Evolutionary conservation across 176 grass and related monocot species (phyloP).

Genomic region (Thinopyrum elongatum): DNA sequence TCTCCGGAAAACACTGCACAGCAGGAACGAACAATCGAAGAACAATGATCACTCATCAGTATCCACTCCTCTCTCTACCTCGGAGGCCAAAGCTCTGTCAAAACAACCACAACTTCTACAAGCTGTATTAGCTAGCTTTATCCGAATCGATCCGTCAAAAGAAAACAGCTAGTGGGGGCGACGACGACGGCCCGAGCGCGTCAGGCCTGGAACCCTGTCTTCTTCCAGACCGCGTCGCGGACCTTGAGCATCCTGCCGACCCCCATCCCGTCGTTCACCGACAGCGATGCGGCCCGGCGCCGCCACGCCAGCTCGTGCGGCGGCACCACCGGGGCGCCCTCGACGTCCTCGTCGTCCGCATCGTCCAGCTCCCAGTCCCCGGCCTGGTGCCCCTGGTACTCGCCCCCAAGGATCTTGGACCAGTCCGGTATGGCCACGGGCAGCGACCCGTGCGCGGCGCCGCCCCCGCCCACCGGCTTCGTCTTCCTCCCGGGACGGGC

Average conservation of each 20-base stretch:
- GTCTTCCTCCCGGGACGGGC: neutral
- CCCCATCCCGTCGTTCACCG: constrained; percentile 59
- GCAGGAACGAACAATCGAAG: neutral
- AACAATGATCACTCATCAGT: neutral
- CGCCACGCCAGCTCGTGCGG: constrained; percentile 76
- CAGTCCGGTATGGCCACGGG: constrained; percentile 91
- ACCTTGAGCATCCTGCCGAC: constrained; percentile 84
- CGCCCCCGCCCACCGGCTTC: neutral
- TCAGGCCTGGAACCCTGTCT: constrained; percentile 84
- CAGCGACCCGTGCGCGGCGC: constrained; percentile 43
- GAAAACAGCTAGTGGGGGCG: neutral
- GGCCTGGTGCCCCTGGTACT: constrained; percentile 25
- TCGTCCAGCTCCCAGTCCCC: constrained; percentile 41
- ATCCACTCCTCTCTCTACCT: neutral
- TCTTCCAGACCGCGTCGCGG: constrained; percentile 89
- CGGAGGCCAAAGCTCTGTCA: neutral
- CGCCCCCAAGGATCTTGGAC: constrained; percentile 78
- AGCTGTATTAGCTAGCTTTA: neutral
- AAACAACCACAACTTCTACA: neutral
- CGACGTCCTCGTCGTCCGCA: constrained; percentile 43
- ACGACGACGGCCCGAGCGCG: neutral
- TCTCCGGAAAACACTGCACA: neutral
- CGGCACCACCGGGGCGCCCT: constrained; percentile 33
- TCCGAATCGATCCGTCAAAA: constrained; percentile 4
- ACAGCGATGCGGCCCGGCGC: constrained; percentile 59